Base-by-base conservation (phyloP, 2,329 filamentous ascomycete genomes). In the Endothia cerciana region DNA sequence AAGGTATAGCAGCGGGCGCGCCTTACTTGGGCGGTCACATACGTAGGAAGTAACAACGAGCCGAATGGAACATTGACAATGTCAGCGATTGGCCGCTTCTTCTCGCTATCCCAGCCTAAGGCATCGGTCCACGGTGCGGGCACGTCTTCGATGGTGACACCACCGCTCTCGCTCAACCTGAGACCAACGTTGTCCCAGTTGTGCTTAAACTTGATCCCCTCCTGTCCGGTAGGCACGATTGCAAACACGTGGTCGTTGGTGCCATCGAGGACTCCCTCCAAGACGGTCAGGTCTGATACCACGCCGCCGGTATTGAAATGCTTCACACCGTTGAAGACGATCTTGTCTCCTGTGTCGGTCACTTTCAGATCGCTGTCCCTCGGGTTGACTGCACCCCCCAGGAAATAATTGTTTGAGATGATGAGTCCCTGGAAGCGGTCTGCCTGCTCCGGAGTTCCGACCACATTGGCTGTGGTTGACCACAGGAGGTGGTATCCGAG, bases 251-350 rank as follows among this genome's bases (percentile, higher is more conserved):
- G 87, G 62, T 87, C 79, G 4, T 82, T 79, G 0, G 86, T 88
- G 22, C 80, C 83, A 6, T 85, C 81, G n/a, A 83, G 77, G 0
- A 87, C 83, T 25, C 88, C 88, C 70, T 91, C 88, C 0, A 91
- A 80, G 0, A 90, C 86, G 0, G 87, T 89, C 25, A 90, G 75
- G 66, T 91, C 88, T 0, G 87, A 89, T 2, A 91, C 80, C 0
- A 89, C 87, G 33, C 87, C 88, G 0, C 88, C 88, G 0, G 88
- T 91, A 72, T 88, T 90, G 79, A 90, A 90, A 75, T 85, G 80
- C 74, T 91, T 91, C 74, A 80, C 82, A 1, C 88, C 87, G 65
- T 85, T 84, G 74, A 88, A 90, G 2, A 87, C 73, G 17, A 90
- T 73, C 2, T 82, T 76, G 4, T 87, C 83, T 1, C 83, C 85